A percentile compares a stretch with the other conserved stretches of the same genome.
These are phyloP conservation scores for Podila epicladia DNA, from an alignment of 192 early-diverging fungal species.

Conservation along the genomic window DNA sequence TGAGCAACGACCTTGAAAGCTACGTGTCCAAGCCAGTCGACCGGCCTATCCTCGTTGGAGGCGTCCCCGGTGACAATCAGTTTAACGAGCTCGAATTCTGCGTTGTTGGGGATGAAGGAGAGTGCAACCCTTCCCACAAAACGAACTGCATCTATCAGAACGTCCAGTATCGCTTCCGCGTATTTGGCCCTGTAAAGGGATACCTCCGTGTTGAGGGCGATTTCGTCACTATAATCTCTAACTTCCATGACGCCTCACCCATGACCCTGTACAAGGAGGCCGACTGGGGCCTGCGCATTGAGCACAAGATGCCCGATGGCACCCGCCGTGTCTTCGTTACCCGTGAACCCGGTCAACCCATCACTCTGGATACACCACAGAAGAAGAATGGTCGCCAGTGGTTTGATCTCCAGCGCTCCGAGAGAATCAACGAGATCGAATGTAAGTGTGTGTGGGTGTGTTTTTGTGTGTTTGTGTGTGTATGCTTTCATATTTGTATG, in stretches of 20 bases:
- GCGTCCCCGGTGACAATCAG: not conserved
- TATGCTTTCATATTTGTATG: no score
- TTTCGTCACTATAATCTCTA: not conserved
- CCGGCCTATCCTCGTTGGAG: conserved; percentile 4
- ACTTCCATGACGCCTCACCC: not conserved
- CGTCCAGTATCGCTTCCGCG: conserved; percentile 22
- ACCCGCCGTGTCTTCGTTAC: not conserved
- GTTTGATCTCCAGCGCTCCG: not conserved
- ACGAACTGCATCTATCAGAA: conserved; percentile 24
- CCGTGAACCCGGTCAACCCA: not conserved
- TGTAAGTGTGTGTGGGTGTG: no score
- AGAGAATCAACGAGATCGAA: no score
- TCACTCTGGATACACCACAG: not conserved
- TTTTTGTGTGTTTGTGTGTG: no score
- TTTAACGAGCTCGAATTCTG: conserved; percentile 12
- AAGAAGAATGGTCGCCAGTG: conserved; percentile 1
- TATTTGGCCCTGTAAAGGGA: not conserved
- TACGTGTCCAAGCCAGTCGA: not conserved
- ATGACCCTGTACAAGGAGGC: not conserved
- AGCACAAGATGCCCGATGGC: not conserved
- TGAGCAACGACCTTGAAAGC: not conserved
- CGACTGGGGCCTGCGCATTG: conserved; percentile 16
- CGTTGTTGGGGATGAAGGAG: conserved; percentile 4
- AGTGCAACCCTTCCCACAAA: conserved; percentile 6
- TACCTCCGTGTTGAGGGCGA: conserved; percentile 1